Conservation (phyloP, 768 basidiomycete species). For the Lactarius sp. region DNA sequence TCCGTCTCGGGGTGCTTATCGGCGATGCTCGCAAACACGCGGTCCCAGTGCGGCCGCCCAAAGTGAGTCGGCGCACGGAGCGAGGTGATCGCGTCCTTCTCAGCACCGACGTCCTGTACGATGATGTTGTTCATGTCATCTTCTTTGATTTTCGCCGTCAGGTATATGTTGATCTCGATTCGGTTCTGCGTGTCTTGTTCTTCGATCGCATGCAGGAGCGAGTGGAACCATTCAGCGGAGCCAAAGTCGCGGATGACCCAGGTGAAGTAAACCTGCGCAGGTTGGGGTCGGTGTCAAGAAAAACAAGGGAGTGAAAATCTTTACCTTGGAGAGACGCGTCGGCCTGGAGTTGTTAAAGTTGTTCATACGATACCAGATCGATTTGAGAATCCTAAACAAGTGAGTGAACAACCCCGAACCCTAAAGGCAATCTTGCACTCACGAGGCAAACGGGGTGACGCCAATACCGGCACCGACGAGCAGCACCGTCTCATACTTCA, state of each 20-base stretch:
- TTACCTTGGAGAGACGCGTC: conserved; percentile 79
- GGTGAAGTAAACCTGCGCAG: conserved; percentile 69
- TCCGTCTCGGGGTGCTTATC: conserved; percentile 87
- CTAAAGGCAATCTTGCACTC: conserved; percentile 37
- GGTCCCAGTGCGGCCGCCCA: conserved; percentile 84
- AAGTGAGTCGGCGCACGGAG: conserved; percentile 91
- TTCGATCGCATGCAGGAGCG: conserved; percentile 86
- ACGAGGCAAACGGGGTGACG: conserved; percentile 95
- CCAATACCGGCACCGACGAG: conserved; percentile 95
- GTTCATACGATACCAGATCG: conserved; percentile 97
- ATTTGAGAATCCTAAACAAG: conserved; percentile 63
- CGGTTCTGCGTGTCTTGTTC: conserved; percentile 81
- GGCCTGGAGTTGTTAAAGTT: conserved; percentile 67
- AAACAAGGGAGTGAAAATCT: not conserved
- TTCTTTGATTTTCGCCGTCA: conserved; percentile 86
- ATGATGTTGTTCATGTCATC: conserved; percentile 94
- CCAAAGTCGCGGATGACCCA: conserved; percentile 96
- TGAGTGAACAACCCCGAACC: not conserved
- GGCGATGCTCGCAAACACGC: conserved; percentile 63
- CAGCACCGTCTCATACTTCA: conserved; percentile 83
- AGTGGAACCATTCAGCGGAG: conserved; percentile 91
- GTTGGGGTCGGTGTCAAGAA: not conserved
- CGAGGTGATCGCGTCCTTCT: conserved; percentile 86
- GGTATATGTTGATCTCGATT: conserved; percentile 93
- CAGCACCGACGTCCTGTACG: conserved; percentile 88